A percentile compares a stretch with the other conserved stretches of the same genome.
phyloP scores from a whole-genome alignment of 352 stramenopile genomes.

The Phytophthora podocarpi region DNA sequence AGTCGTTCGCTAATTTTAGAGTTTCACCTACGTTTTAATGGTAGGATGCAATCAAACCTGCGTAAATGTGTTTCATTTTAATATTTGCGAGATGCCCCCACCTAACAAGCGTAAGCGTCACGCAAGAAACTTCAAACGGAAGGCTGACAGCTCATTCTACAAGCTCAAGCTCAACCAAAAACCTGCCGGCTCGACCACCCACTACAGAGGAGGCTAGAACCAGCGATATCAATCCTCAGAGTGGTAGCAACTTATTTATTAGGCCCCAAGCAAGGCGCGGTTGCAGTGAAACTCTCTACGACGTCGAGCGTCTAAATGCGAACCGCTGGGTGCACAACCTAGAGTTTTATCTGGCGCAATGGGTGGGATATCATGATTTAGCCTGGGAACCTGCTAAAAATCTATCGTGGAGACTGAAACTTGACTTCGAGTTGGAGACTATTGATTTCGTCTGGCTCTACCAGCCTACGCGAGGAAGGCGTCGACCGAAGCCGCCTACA shows the following conservation, averaged over 20 bases:
- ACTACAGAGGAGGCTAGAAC: background rate
- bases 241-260: background rate
- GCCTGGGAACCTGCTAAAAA: too few species aligned
- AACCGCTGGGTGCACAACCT: background rate
- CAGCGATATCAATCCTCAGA: background rate
- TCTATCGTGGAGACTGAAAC: too few species aligned
- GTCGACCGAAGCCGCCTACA: background rate
- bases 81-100: background rate
- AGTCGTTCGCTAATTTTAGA: too few species aligned
- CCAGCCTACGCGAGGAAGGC: background rate
- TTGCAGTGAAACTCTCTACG: background rate
- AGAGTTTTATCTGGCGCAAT: background rate
- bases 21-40: too few species aligned
- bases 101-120: background rate
- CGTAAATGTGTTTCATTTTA: too few species aligned
- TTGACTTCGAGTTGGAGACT: too few species aligned
- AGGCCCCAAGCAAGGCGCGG: background rate
- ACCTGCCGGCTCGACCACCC: background rate
- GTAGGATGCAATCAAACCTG: too few species aligned
- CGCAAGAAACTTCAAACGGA: slow-evolving; percentile 1
- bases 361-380: background rate
- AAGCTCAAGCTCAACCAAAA: background rate
- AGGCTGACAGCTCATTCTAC: background rate
- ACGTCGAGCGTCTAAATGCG: background rate
- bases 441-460: background rate